phyloP scores from a whole-genome alignment of 331 rosid genomes.

The Phaseolus coccineus region DNA sequence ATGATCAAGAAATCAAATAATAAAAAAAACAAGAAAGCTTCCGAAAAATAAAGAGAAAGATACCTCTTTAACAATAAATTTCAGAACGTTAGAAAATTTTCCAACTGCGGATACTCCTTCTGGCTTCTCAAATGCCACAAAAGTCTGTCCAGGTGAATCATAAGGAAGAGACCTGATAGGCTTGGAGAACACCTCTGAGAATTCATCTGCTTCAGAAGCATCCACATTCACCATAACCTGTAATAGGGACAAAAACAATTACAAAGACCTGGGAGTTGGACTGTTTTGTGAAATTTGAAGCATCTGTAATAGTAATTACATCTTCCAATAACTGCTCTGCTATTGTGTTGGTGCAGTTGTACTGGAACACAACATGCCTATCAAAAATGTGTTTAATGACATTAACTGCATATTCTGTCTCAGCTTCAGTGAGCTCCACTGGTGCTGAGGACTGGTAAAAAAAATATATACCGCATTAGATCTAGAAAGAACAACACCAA shows the following conservation, averaged over 20 bases:
- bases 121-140: constrained; percentile 94
- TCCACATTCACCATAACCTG: constrained; percentile 90
- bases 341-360: constrained; percentile 96
- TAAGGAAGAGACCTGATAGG: constrained; percentile 93
- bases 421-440: constrained; percentile 97
- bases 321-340: constrained; percentile 95
- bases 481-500: constrained; percentile 1
- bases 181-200: constrained; percentile 75
- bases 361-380: constrained; percentile 90
- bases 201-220: constrained; percentile 91
- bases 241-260: constrained; percentile 44
- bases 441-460: constrained; percentile 89
- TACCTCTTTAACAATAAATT: constrained; percentile 93
- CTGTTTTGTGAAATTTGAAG: constrained; percentile 34
- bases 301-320: constrained; percentile 57
- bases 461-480: not conserved
- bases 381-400: constrained; percentile 91
- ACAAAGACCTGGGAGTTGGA: constrained; percentile 32
- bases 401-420: constrained; percentile 97
- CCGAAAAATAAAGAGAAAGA: constrained; percentile 21
- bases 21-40: constrained; percentile 31
- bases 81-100: constrained; percentile 80
- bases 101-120: constrained; percentile 78
- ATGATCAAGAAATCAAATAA: constrained; percentile 26
- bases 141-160: constrained; percentile 95